phyloP scores from a whole-genome alignment of 345 rosid genomes.

The Bretschneidera sinensis region DNA sequence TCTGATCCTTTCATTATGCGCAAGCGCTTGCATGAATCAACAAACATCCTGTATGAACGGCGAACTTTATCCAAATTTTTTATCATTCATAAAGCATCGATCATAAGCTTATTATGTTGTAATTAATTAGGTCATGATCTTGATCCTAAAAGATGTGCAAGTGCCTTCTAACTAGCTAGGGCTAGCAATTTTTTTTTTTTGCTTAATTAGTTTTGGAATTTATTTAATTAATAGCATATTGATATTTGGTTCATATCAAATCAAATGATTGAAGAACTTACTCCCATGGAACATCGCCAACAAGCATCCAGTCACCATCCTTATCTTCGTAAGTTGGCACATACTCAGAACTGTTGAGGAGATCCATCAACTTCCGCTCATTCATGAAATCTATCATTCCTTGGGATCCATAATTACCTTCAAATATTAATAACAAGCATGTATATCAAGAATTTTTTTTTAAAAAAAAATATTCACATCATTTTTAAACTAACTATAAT shows the following conservation, averaged over 20 bases:
- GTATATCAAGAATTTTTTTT: no score
- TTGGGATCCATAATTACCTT: constrained; percentile 39
- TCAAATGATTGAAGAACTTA: constrained; percentile 42
- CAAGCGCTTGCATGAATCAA: constrained; percentile 92
- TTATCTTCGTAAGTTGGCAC: constrained; percentile 95
- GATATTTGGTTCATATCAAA: background rate
- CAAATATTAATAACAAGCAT: constrained; percentile 10
- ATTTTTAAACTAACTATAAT: no score
- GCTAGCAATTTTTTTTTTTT: no score
- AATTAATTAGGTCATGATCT: no score
- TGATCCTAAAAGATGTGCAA: no score
- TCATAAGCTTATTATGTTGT: no score
- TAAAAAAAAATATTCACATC: no score
- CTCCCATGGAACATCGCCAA: constrained; percentile 99
- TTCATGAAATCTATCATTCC: constrained; percentile 99
- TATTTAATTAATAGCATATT: background rate
- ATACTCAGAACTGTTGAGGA: constrained; percentile 81
- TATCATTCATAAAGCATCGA: background rate
- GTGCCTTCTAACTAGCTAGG: no score
- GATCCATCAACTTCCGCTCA: constrained; percentile 89
- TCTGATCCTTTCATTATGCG: constrained; percentile 97
- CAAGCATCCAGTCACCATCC: constrained; percentile 99
- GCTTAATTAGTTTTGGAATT: constrained; percentile 7
- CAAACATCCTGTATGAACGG: constrained; percentile 66
- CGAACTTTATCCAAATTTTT: background rate